Base-by-base conservation (phyloP, 176 grass and related monocot genomes). In the Zoysia pacifica region DNA sequence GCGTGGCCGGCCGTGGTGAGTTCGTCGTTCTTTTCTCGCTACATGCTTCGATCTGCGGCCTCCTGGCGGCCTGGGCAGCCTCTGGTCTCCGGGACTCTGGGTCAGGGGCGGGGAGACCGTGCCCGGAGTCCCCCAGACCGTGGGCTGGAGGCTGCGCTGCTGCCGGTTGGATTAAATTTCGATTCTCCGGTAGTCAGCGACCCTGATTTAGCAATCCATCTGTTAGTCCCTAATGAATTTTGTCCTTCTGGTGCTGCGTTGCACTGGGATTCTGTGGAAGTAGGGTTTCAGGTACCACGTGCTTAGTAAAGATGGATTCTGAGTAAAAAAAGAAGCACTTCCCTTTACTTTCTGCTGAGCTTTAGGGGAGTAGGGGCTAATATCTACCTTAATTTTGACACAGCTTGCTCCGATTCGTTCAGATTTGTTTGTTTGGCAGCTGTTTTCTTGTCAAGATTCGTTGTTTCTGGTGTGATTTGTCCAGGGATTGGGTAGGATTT, bases 1-100 rank as follows among this genome's bases (percentile, higher is more conserved):
- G 92, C 96, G 5, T 98, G 96, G 96, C 96, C 92, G 53, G 96
- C 96, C 69, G 83, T 98, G 96, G 92, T 98, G 88, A 80, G 55
- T 63, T 15, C 14, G 0, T 18, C 38, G 11, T 12, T 49, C 19
- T 16, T 54, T 37, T 7, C 58, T 69, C 11, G n/a, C 18, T 38
- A 5, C 52, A 69, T 13, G 13, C 20, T 52, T 76, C 65, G 82
- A 85, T 89, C 77, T 71, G 82, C 67, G 44, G 58, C 65, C n/a
- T 76, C n/a, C 11, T 71, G 69, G 16, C 7, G 48, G 47, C 6
- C 39, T 49, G n/a, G 48, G 6, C 18, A 37, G 5, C 54, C 47
- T 49, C 55, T 58, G 15, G 42, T 65, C 48, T 70, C 53, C 10
- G 65, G 82, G 82, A 69, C 62, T 85, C 65, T 42, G 82, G 15